phyloP scores from a whole-genome alignment of 768 basidiomycete genomes.

The Galerina marginata region DNA sequence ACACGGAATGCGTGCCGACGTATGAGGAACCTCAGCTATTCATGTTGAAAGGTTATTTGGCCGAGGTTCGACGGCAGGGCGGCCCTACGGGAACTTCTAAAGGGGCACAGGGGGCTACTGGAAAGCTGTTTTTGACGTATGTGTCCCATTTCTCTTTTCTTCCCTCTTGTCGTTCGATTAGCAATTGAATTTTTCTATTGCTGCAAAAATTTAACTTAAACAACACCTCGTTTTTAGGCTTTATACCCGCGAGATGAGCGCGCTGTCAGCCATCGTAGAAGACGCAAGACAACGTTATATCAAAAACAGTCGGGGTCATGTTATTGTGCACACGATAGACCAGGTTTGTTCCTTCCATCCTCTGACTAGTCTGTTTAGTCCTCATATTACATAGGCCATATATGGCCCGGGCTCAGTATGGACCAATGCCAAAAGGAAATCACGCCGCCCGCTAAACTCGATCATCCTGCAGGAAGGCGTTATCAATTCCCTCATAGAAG shows the following conservation, averaged over 20 bases:
- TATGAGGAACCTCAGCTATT: conserved; percentile 47
- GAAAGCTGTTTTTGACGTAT: conserved; percentile 39
- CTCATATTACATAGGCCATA: conserved; percentile 25
- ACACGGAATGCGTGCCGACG: conserved; percentile 48
- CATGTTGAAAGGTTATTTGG: conserved; percentile 49
- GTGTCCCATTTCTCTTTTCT: conserved; percentile 13
- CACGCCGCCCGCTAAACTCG: conserved; percentile 55
- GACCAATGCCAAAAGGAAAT: conserved; percentile 52
- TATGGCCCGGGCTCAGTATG: conserved; percentile 41
- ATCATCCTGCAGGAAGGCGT: conserved; percentile 56
- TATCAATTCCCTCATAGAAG: conserved; percentile 50
- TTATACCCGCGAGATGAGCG: conserved; percentile 48
- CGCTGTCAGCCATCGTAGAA: conserved; percentile 47
- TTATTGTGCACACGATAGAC: conserved; percentile 44
- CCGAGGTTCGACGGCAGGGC: conserved; percentile 37
- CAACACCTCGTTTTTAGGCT: conserved; percentile 31
- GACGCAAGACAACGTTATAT: conserved; percentile 46
- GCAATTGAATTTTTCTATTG: too few relatives aligned
- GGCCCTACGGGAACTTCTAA: conserved; percentile 2
- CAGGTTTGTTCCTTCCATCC: conserved; percentile 25
- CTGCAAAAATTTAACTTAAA: too few relatives aligned
- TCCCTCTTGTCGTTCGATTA: background rate
- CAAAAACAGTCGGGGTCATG: conserved; percentile 43
- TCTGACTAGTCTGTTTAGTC: background rate
- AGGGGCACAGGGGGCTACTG: conserved; percentile 15